Conservation (phyloP, 148 eudicot genomes). For the Chenopodium formosanum region DNA sequence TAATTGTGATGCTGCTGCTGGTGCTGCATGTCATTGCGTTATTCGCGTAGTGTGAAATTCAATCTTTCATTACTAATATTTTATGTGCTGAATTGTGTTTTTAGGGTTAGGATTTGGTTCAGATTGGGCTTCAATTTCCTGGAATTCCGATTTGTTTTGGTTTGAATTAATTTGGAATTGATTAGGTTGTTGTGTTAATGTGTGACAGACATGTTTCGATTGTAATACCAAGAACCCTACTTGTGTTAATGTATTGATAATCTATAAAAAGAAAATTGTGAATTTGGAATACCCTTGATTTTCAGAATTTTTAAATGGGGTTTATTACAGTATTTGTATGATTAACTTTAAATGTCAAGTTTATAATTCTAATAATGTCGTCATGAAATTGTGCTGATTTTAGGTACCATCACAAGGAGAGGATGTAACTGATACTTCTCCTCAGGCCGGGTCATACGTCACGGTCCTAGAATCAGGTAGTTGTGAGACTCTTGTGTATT, state of each 20-base stretch:
- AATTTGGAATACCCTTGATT: too few species aligned
- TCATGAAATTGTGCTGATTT: constrained; percentile 15
- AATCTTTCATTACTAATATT: background rate
- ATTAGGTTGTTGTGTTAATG: constrained; percentile 14
- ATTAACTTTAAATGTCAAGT: constrained; percentile 5
- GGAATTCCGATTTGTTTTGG: constrained; percentile 7
- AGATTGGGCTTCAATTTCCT: constrained; percentile 36
- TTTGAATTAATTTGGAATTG: background rate
- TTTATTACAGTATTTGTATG: constrained; percentile 10
- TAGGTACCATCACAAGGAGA: constrained; percentile 43
- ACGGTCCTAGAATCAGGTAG: too few species aligned
- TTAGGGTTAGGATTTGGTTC: constrained; percentile 34
- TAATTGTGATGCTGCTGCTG: background rate
- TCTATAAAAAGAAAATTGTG: too few species aligned
- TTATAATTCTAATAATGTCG: background rate
- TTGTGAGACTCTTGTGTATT: too few species aligned
- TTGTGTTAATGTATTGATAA: too few species aligned
- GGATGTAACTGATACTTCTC: too few species aligned
- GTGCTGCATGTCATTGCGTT: background rate
- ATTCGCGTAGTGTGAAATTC: background rate
- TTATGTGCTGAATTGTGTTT: background rate
- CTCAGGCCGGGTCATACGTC: too few species aligned
- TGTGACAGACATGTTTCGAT: constrained; percentile 80
- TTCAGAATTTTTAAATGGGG: background rate
- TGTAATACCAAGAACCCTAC: too few species aligned